Evolutionary conservation across 306 rosid genomes (phyloP).

Genomic region (Psophocarpus tetragonolobus): DNA sequence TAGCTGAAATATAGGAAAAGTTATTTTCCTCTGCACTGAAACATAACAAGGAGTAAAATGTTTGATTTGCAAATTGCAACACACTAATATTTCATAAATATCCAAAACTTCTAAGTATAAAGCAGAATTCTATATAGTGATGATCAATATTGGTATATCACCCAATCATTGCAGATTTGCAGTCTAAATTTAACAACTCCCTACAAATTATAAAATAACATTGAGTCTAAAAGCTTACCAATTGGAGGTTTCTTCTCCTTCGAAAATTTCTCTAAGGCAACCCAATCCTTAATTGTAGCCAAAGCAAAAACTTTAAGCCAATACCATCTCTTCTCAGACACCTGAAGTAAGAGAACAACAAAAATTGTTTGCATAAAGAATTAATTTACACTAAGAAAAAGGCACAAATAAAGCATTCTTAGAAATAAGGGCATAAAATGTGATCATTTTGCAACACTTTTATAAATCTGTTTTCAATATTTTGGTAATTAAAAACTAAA

Average conservation of each 20-base stretch:
- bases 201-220: not conserved
- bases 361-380: constrained; percentile 22
- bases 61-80: constrained; percentile 7
- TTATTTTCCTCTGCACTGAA: not conserved
- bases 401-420: too few relatives aligned
- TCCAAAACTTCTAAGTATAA: constrained; percentile 1
- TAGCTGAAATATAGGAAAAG: constrained; percentile 20
- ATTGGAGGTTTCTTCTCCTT: constrained; percentile 92
- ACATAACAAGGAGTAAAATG: constrained; percentile 2
- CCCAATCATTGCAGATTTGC: not conserved
- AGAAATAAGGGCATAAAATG: too few relatives aligned
- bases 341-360: constrained; percentile 52
- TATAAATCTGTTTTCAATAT: too few relatives aligned
- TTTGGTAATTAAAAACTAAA: too few relatives aligned
- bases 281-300: constrained; percentile 97
- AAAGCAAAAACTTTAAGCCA: constrained; percentile 98
- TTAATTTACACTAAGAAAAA: constrained; percentile 8
- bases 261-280: constrained; percentile 81
- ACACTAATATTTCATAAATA: not conserved
- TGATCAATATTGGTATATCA: not conserved
- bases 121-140: not conserved
- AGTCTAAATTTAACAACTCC: not conserved
- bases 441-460: too few relatives aligned
- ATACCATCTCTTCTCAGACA: constrained; percentile 99
- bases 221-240: constrained; percentile 52